Base-by-base conservation (phyloP, 441 rosid species). In the Populus hybrid region DNA sequence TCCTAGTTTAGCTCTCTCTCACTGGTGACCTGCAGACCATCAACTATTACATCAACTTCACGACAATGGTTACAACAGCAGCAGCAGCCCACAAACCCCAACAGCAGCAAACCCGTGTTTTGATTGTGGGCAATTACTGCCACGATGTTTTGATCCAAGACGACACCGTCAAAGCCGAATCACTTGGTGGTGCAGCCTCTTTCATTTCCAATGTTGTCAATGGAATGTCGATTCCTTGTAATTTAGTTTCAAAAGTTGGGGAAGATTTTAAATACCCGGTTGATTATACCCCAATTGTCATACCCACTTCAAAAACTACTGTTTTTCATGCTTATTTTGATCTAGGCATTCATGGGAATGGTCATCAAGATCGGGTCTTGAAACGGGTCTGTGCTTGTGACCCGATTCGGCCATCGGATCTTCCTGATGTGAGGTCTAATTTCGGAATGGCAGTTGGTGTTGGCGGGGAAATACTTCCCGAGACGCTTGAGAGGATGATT, bases 171-270 rank as follows among this genome's bases (percentile, higher is more conserved):
- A 72, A 89, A 4, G 96, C 90, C n/a, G 93, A 95, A 79, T 88
- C 98, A n/a, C 95, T 95, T 65, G 98, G 99, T 74, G 98, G 99
- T 77, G 99, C 94, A 65, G 89, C 91, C 85, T 92, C 99, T 73
- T 95, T 95, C 86, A 86, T 95, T 26, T 84, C 91, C 63, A 80
- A 83, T 80, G 93, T 92, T 61, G 84, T 95, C 5, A 79, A 84
- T 72, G 88, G 89, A 69, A 80, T 90, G 34, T 88, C 91, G 2
- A 79, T 93, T 73, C 77, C 88, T 14, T 92, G 80, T 72, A 82
- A 79, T 28, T 81, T 88, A 65, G 79, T 88, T 76, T 85, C 98
- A 34, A 89, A 92, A 84, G 97, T 92, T 21, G 99, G 99, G 0
- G 67, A 9, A 8, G 96, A 95, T 81, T 95, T 93, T 79, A 87